A percentile compares a stretch with the other conserved stretches of the same genome.
Conservation (phyloP, 2,329 filamentous ascomycete species). For the Truncatella angustata region DNA sequence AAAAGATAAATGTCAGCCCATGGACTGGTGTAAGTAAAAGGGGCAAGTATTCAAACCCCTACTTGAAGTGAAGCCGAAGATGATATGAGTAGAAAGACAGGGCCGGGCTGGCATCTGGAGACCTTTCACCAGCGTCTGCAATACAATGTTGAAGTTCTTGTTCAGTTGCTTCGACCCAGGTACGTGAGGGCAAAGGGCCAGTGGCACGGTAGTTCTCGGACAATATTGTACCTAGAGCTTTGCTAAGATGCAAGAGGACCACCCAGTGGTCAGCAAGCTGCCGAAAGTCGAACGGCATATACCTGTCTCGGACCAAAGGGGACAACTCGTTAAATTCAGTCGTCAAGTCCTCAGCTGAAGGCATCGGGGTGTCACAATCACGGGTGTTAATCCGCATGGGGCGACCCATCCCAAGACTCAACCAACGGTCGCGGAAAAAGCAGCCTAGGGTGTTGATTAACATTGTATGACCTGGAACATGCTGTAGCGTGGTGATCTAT, state of each 20-base stretch:
- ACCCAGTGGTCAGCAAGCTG: slow-evolving; percentile 13
- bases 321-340: slow-evolving; percentile 10
- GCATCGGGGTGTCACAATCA: slow-evolving; percentile 33
- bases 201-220: slow-evolving; percentile 12
- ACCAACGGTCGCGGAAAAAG: slow-evolving; percentile 38
- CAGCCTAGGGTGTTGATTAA: slow-evolving; percentile 17
- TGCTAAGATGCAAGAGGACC: slow-evolving; percentile 11
- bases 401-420: slow-evolving; percentile 35
- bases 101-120: slow-evolving; percentile 8
- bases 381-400: slow-evolving; percentile 36
- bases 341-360: slow-evolving; percentile 14
- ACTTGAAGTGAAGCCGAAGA: slow-evolving; percentile 13
- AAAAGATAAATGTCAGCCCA: not conserved
- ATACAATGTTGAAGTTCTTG: slow-evolving; percentile 12
- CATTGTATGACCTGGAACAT: not conserved
- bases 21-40: not conserved
- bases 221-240: slow-evolving; percentile 12
- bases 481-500: too few species aligned
- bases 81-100: slow-evolving; percentile 13
- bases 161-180: slow-evolving; percentile 13
- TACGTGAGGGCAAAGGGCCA: slow-evolving; percentile 7
- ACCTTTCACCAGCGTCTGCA: slow-evolving; percentile 4
- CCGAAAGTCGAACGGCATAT: slow-evolving; percentile 12
- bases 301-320: not conserved
- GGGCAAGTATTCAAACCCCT: not conserved